Conservation (phyloP, 108 stramenopile genomes). For the Ochromonas danica region DNA sequence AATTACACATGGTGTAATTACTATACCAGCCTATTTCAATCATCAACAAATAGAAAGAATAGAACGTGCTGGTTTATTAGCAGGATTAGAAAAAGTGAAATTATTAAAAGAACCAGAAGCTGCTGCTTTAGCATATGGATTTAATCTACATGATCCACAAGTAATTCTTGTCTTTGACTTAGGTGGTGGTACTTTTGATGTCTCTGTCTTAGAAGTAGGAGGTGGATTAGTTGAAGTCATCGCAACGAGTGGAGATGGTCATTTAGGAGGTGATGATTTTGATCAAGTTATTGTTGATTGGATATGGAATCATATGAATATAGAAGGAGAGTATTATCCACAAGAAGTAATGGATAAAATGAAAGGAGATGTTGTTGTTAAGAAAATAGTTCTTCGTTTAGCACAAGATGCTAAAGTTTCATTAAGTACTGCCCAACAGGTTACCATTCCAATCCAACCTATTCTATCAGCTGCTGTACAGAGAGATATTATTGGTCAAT, state of each 20-base stretch:
- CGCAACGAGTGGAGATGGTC: conserved; percentile 77
- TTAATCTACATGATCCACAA: conserved; percentile 48
- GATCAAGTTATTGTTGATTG: conserved; percentile 72
- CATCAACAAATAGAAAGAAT: conserved; percentile 80
- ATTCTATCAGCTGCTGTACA: not conserved
- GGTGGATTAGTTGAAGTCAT: conserved; percentile 80
- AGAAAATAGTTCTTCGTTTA: not conserved
- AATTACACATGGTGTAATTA: conserved; percentile 69
- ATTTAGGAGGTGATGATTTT: conserved; percentile 85
- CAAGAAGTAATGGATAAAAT: conserved; percentile 3
- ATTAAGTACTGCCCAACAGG: conserved; percentile 28
- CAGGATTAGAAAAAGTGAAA: conserved; percentile 76
- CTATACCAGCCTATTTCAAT: conserved; percentile 92
- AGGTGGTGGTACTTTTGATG: conserved; percentile 92
- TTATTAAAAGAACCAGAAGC: conserved; percentile 89
- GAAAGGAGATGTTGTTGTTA: not conserved
- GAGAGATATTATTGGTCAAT: not conserved
- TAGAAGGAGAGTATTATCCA: conserved; percentile 27
- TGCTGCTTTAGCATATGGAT: conserved; percentile 85
- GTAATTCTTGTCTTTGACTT: conserved; percentile 88
- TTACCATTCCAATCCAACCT: conserved; percentile 34
- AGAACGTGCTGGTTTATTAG: conserved; percentile 70
- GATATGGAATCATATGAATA: conserved; percentile 51
- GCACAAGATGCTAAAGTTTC: conserved; percentile 40
- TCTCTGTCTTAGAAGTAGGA: conserved; percentile 76